phyloP scores from a whole-genome alignment of 257 asterid species.

The Scutellaria minor region DNA sequence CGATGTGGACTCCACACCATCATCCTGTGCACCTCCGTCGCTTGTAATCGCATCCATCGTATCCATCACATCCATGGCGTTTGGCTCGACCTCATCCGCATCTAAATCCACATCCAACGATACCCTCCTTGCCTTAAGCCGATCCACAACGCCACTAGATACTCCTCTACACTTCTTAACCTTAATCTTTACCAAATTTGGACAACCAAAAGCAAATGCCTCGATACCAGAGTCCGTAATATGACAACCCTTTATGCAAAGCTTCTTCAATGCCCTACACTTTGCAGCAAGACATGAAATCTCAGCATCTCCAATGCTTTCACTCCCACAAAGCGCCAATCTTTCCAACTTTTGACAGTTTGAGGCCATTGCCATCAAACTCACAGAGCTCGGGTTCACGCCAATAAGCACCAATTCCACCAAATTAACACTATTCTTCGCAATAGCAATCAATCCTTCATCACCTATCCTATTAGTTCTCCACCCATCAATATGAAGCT shows the following conservation, averaged over 20 bases:
- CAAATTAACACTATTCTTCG: slow-evolving; percentile 64
- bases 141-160: slow-evolving; percentile 61
- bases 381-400: slow-evolving; percentile 65
- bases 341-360: slow-evolving; percentile 79
- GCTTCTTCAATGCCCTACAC: slow-evolving; percentile 73
- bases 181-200: slow-evolving; percentile 84
- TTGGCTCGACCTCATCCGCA: slow-evolving; percentile 68
- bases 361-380: slow-evolving; percentile 66
- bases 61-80: slow-evolving; percentile 38
- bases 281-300: slow-evolving; percentile 70
- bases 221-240: slow-evolving; percentile 78
- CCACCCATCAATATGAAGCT: slow-evolving; percentile 95
- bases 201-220: slow-evolving; percentile 83
- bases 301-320: slow-evolving; percentile 81
- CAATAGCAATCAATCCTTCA: slow-evolving; percentile 69
- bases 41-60: slow-evolving; percentile 49
- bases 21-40: slow-evolving; percentile 48
- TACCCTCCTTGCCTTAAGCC: slow-evolving; percentile 68
- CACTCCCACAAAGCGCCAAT: slow-evolving; percentile 93
- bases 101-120: slow-evolving; percentile 68
- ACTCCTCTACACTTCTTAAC: slow-evolving; percentile 85
- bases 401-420: slow-evolving; percentile 88
- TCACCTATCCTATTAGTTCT: slow-evolving; percentile 86
- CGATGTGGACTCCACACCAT: slow-evolving; percentile 22
- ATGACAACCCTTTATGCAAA: slow-evolving; percentile 82